A percentile compares a stretch with the other conserved stretches of the same genome.
Conservation (phyloP, 2,329 filamentous ascomycete genomes). For the Aureobasidium sp. region DNA sequence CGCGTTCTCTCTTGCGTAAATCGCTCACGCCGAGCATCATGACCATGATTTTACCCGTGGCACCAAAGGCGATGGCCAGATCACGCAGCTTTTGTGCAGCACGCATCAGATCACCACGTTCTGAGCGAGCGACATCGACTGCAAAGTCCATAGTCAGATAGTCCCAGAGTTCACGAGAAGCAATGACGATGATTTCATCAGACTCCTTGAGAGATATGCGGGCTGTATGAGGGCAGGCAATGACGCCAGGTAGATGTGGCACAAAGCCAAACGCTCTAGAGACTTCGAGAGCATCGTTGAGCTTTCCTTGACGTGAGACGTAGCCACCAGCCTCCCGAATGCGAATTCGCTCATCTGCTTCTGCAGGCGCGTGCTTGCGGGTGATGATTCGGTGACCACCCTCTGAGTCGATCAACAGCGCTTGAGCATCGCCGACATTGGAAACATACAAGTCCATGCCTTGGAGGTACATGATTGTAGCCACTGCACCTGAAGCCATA, state of each 20-base stretch:
- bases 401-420: conserved; percentile 88
- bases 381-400: conserved; percentile 78
- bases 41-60: conserved; percentile 93
- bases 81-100: conserved; percentile 92
- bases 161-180: conserved; percentile 91
- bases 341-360: conserved; percentile 72
- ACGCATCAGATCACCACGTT: conserved; percentile 85
- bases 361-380: conserved; percentile 86
- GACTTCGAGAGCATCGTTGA: conserved; percentile 87
- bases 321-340: conserved; percentile 93
- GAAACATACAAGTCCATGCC: conserved; percentile 88
- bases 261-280: conserved; percentile 94
- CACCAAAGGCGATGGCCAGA: conserved; percentile 90
- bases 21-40: conserved; percentile 96
- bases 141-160: conserved; percentile 84
- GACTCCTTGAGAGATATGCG: conserved; percentile 74
- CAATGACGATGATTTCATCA: conserved; percentile 89
- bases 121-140: conserved; percentile 82
- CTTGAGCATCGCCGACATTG: conserved; percentile 92
- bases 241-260: conserved; percentile 84
- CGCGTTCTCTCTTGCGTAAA: conserved; percentile 76
- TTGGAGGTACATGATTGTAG: conserved; percentile 83
- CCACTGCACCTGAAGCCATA: conserved; percentile 80
- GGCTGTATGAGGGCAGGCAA: conserved; percentile 78
- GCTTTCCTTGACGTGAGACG: conserved; percentile 86